Evolutionary conservation across 2,329 filamentous ascomycete species (phyloP).

Genomic region (Diaporthe sp.): DNA sequence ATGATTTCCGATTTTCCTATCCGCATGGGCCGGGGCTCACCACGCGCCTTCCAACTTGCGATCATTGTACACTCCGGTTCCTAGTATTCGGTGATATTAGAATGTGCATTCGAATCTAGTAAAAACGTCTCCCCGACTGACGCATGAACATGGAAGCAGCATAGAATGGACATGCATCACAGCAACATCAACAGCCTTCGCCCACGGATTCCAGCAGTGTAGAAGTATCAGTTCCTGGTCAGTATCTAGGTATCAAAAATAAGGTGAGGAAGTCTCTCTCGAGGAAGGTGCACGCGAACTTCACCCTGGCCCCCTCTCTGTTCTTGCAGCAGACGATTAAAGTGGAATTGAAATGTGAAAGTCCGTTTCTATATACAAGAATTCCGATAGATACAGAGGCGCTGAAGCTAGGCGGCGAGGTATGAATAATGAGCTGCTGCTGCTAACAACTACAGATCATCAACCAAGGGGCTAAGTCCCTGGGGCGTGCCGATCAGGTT

Average conservation of each 20-base stretch:
- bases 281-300: background rate
- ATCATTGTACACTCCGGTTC: background rate
- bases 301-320: no score
- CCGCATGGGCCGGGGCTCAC: no score
- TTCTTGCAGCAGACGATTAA: background rate
- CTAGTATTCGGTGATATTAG: no score
- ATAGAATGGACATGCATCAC: background rate
- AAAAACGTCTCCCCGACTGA: background rate
- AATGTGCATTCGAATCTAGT: background rate
- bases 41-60: no score
- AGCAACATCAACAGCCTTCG: background rate
- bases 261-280: background rate
- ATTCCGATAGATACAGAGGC: background rate
- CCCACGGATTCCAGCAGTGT: background rate
- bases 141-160: background rate
- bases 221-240: background rate
- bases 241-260: accelerated
- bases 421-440: background rate
- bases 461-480: background rate
- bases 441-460: background rate
- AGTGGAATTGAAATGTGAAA: no score
- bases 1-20: background rate
- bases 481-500: background rate
- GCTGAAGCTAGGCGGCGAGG: background rate
- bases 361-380: background rate